Base-by-base conservation (phyloP, 805 yeast genomes). In the Metschnikowia drakensbergensis region DNA sequence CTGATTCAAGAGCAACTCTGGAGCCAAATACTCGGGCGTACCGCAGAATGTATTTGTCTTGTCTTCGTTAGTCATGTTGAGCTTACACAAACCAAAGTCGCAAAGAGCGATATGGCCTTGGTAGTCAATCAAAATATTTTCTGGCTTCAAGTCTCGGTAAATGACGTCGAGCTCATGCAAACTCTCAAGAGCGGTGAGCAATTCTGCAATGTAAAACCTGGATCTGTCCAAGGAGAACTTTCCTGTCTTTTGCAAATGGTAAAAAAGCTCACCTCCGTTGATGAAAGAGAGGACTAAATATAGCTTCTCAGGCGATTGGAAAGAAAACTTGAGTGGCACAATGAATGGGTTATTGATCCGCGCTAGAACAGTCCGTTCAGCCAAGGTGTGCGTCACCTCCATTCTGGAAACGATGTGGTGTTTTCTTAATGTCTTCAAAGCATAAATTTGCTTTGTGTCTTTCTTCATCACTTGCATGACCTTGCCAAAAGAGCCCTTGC, bases 401-500 rank as follows among this genome's bases (percentile, higher is more conserved):
- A 89, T 82, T 63, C 95, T 82, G 27, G 95, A 87, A 31, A 94
- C 96, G 57, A 94, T 90, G 63, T 94, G 96, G 17, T 96, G 88
- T 65, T 94, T 94, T 58, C 98, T 78, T 54, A 94, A 82, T 0
- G 97, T 90, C 67, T 94, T 94, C 63, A 94, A 74, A 1, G 99
- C 99, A 66, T 94, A 94, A 25, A 94, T 84, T 65, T 92, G 95
- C 55, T 86, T 86, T 3, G 99, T 94, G 67, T 94, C 99, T 59
- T 88, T 88, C 69, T 94, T 94, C 54, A 90, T 83, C 37, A 94
- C 99, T 68, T 94, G 99, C 98, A 94, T 94, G 46, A 94, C 99
- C 69, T 94, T 94, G 45, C 99, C 99, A 65, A 94, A 94, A 7
- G 97, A 90, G 6, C 99, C 99, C 65, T 94, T 94, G 33, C 99